Evolutionary conservation across 2,329 filamentous ascomycete species (phyloP).

Genomic region (Cordyceps tenuipes): DNA sequence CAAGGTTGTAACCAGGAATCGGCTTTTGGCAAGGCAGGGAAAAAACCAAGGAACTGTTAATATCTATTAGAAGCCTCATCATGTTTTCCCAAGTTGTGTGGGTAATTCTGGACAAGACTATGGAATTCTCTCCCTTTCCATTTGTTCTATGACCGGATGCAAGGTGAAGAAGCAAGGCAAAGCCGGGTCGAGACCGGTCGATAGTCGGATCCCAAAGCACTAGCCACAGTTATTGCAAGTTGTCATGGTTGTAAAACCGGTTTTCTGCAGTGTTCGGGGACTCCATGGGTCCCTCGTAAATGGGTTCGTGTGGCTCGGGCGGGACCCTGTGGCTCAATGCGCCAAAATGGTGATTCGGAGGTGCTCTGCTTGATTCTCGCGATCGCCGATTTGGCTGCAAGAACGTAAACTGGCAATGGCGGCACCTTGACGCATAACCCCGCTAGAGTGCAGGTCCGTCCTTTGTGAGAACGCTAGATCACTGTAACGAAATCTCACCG

Average conservation of each 20-base stretch:
- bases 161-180: background rate
- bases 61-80: background rate
- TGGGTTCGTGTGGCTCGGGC: background rate
- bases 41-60: background rate
- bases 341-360: background rate
- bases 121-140: background rate
- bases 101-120: background rate
- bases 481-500: background rate
- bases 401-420: background rate
- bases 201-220: background rate
- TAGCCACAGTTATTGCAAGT: background rate
- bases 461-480: background rate
- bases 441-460: background rate
- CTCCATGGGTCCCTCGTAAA: background rate
- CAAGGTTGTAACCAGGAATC: background rate
- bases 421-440: background rate
- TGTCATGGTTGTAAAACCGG: background rate
- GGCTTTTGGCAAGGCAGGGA: too few relatives aligned
- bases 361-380: background rate
- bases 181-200: background rate
- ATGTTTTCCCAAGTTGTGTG: background rate
- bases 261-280: background rate
- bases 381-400: slow-evolving; percentile 7
- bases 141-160: background rate
- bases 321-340: slow-evolving; percentile 4